These are phyloP conservation scores for Pseudomonodictys pantanalensis DNA, from an alignment of 495 filamentous ascomycete genomes.

Conservation along the genomic window DNA sequence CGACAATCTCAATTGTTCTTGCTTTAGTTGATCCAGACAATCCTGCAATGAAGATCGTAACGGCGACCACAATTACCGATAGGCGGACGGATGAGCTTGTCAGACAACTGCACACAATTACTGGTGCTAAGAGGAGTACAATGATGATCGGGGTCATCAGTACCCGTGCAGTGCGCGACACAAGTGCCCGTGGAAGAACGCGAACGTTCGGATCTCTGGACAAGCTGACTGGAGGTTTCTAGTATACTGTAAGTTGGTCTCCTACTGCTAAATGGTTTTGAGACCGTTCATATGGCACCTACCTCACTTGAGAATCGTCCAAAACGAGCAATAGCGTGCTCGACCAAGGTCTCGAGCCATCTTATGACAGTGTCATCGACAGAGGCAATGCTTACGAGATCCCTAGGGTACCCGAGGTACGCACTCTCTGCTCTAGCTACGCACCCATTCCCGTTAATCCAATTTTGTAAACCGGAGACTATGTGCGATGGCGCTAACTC, in stretches of 20 bases:
- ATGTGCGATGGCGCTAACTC: background rate
- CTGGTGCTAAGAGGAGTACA: background rate
- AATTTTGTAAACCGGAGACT: background rate
- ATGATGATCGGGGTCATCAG: background rate
- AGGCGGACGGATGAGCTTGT: background rate
- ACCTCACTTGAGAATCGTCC: background rate
- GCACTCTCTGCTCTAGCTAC: background rate
- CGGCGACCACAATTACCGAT: background rate
- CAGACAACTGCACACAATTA: background rate
- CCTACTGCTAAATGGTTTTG: too few species aligned
- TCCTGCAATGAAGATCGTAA: background rate
- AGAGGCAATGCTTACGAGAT: background rate
- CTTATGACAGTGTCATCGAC: background rate
- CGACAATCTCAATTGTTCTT: background rate
- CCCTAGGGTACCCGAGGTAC: background rate
- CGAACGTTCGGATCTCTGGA: background rate
- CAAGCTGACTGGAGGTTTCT: too few species aligned
- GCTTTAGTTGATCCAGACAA: background rate
- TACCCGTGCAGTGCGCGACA: background rate
- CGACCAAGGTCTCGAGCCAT: background rate
- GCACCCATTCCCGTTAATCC: background rate
- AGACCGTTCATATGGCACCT: too few species aligned
- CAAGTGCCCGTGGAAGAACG: background rate
- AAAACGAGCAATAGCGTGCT: background rate
- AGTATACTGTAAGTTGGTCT: too few species aligned